Conservation (phyloP, 768 basidiomycete species). For the Trametes sanguinea region DNA sequence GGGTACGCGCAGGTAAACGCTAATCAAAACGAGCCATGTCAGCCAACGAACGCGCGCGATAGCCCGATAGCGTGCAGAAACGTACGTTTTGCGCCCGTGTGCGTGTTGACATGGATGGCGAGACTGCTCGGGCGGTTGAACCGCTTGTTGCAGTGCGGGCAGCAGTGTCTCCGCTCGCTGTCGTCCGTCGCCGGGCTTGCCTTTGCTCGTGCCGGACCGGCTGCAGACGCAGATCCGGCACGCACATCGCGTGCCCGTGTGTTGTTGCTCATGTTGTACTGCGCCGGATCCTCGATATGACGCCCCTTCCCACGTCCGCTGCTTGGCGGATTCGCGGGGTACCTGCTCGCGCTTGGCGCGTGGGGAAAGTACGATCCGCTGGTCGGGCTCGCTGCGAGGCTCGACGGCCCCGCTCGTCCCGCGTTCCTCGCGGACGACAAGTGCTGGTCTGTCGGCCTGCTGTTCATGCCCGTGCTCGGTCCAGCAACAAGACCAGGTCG, state of each 20-base stretch:
- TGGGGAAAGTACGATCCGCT: slow-evolving; percentile 3
- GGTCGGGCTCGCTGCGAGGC: neutral
- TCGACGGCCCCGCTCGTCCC: neutral
- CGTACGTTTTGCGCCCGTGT: slow-evolving; percentile 52
- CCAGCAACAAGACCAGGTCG: no score
- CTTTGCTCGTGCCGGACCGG: neutral
- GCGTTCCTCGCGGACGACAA: neutral
- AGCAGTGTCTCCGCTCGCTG: slow-evolving; percentile 18
- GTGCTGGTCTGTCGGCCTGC: neutral
- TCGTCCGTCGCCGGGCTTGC: slow-evolving; percentile 9
- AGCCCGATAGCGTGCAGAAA: neutral
- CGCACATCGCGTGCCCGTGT: neutral
- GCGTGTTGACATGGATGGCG: slow-evolving; percentile 65
- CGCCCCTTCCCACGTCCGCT: slow-evolving; percentile 9
- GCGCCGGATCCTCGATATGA: neutral
- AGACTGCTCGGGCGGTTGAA: slow-evolving; percentile 73
- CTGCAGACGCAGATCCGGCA: neutral
- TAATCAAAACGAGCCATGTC: slow-evolving; percentile 26
- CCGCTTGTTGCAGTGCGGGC: slow-evolving; percentile 56
- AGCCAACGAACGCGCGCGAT: neutral
- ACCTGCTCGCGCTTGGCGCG: neutral
- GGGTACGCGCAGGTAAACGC: slow-evolving; percentile 66
- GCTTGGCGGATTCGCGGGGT: neutral
- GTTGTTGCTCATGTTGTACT: neutral
- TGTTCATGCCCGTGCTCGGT: neutral